These are phyloP conservation scores for Phlebopus sp. DNA, from an alignment of 1,284 basidiomycete species.

Conservation along the genomic window DNA sequence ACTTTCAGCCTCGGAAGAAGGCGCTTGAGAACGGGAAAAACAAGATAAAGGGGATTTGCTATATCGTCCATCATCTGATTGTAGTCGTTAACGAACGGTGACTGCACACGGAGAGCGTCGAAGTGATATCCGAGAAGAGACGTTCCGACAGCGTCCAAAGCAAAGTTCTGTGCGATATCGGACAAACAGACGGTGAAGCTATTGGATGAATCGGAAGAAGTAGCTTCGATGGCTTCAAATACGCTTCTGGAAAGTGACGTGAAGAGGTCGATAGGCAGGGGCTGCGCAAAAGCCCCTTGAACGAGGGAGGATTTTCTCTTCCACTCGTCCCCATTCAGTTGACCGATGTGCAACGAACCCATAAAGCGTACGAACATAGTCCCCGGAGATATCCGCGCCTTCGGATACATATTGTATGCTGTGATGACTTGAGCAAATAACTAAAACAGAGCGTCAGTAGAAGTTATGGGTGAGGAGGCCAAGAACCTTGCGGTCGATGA, in stretches of 20 bases:
- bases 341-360: slow-evolving; percentile 6
- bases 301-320: slow-evolving; percentile 28
- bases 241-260: slow-evolving; percentile 21
- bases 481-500: slow-evolving; percentile 21
- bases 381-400: slow-evolving; percentile 1
- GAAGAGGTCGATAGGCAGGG: slow-evolving; percentile 29
- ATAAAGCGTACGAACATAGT: slow-evolving; percentile 7
- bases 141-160: slow-evolving; percentile 31
- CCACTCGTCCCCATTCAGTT: slow-evolving; percentile 18
- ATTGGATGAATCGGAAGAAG: background rate
- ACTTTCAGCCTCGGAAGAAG: slow-evolving; percentile 29
- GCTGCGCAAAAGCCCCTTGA: slow-evolving; percentile 21
- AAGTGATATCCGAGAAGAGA: slow-evolving; percentile 35
- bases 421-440: slow-evolving; percentile 1
- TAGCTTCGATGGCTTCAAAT: slow-evolving; percentile 21
- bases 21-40: slow-evolving; percentile 29
- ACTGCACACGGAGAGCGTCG: slow-evolving; percentile 27
- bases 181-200: slow-evolving; percentile 18
- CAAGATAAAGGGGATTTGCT: slow-evolving; percentile 28
- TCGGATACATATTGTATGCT: background rate
- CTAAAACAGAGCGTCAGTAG: background rate
- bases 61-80: slow-evolving; percentile 32
- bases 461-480: background rate
- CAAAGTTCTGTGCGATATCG: slow-evolving; percentile 27
- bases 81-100: slow-evolving; percentile 30